Evolutionary conservation across 192 early-diverging fungal genomes (phyloP), one percentile per base, ranked within the genome.

Genomic region (Oehlia diaphana): DNA sequence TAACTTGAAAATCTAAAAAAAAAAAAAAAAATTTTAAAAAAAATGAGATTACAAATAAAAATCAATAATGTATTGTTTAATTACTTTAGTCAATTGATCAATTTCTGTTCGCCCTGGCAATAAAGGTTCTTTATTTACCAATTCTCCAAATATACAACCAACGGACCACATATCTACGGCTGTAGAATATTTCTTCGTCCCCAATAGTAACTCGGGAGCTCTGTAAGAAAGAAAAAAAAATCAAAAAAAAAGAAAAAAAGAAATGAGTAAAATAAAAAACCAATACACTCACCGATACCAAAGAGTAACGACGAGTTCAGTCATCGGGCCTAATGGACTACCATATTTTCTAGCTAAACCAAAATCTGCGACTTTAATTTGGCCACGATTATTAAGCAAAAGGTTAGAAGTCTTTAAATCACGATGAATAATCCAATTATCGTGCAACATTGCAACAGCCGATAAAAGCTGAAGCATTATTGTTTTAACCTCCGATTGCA

Each of bases 121-220:
- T 50, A 98, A 79, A 16, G 98, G 96, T 78, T 93, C 89, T 58
- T 94, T 93, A 70, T 93, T 92, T 14, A 96, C 86, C 62, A 99
- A 81, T 82, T 99, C 98, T 21, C 90, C 98, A 90, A 99, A 97
- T 35, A 99, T 99, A 81, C 98, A 99, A 4, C 98, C 98, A 37
- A 97, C 90, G 13, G 92, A 93, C 95, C 95, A 96, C 84, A 96
- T 94, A 76, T 96, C 95, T 9, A 95, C 87, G 0, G 92, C 92
- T 5, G 87, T 90, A 9, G 87, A 84, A 82, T 92, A 92, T 65
- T 89, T 83, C 26, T 88, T 88, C 26, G 84, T 81, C 12, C 91
- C 91, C 21, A 92, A 70, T 23, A 92, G 78, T 4, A 92, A 61
- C 33, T 92, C 91, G 19, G 91, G 91, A 4, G 91, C 87, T 85